These are phyloP conservation scores for Phytophthora pisi DNA, from an alignment of 352 stramenopile genomes.

Conservation along the genomic window DNA sequence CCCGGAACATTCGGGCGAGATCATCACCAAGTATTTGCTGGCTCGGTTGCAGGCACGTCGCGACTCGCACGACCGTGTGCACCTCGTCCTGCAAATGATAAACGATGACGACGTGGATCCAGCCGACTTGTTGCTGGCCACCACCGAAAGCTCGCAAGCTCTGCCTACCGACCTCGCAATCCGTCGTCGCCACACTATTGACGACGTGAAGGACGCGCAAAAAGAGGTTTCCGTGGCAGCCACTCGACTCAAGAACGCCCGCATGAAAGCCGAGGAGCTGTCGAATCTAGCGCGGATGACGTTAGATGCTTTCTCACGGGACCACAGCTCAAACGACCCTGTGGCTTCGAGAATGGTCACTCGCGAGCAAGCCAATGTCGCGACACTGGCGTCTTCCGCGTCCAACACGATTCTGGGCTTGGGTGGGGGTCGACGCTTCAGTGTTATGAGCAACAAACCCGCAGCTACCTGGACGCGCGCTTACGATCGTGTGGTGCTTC, in stretches of 20 bases:
- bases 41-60: conserved; percentile 68
- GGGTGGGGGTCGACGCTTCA: conserved; percentile 25
- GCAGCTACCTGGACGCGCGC: conserved; percentile 63
- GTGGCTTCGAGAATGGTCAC: conserved; percentile 4
- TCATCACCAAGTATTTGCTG: conserved; percentile 75
- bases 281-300: conserved; percentile 77
- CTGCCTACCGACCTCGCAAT: conserved; percentile 59
- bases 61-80: conserved; percentile 46
- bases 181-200: conserved; percentile 79
- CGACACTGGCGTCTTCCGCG: conserved; percentile 28
- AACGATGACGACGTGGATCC: conserved; percentile 71
- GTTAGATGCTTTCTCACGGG: conserved; percentile 62
- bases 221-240: conserved; percentile 72
- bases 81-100: conserved; percentile 72
- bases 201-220: conserved; percentile 78
- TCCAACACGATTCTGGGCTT: conserved; percentile 31
- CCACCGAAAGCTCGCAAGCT: conserved; percentile 9
- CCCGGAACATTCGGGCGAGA: conserved; percentile 40
- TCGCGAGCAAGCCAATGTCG: conserved; percentile 16
- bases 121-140: conserved; percentile 39
- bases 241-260: conserved; percentile 75
- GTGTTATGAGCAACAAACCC: conserved; percentile 23
- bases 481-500: conserved; percentile 70
- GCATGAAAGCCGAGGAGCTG: conserved; percentile 72
- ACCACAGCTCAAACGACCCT: conserved; percentile 16